These are phyloP conservation scores for Amanita pseudoporphyria DNA, from an alignment of 768 basidiomycete genomes.

Conservation along the genomic window DNA sequence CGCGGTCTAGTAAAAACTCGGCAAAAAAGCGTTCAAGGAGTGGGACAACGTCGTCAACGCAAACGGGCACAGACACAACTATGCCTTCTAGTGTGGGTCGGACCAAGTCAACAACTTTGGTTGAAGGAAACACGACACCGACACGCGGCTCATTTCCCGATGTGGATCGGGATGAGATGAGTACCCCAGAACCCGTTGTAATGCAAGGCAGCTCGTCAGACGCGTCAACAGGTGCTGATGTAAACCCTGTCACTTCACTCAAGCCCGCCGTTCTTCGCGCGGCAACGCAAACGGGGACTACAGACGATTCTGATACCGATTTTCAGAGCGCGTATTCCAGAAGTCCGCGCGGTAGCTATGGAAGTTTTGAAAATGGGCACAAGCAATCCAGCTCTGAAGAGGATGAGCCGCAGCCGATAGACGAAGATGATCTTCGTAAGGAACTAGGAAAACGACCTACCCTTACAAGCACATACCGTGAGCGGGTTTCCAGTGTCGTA, in stretches of 20 bases:
- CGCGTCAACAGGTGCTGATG: slow-evolving; percentile 14
- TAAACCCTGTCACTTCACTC: slow-evolving; percentile 10
- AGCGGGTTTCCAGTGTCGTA: slow-evolving; percentile 52
- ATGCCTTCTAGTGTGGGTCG: slow-evolving; percentile 14
- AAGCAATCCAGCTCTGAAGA: slow-evolving; percentile 19
- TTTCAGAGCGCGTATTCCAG: slow-evolving; percentile 82
- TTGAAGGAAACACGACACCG: slow-evolving; percentile 31
- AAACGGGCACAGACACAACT: slow-evolving; percentile 25
- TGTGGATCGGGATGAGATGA: slow-evolving; percentile 22
- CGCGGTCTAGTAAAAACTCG: slow-evolving; percentile 19
- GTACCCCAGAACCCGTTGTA: slow-evolving; percentile 20
- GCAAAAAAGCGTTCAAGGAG: slow-evolving; percentile 42
- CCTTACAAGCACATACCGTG: slow-evolving; percentile 26
- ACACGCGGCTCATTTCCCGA: slow-evolving; percentile 32
- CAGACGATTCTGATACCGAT: slow-evolving; percentile 77
- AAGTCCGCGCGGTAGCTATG: slow-evolving; percentile 62
- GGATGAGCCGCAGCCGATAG: slow-evolving; percentile 9
- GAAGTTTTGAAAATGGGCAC: slow-evolving; percentile 31
- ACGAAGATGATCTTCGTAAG: slow-evolving; percentile 16
- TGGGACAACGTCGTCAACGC: slow-evolving; percentile 55
- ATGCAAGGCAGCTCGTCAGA: slow-evolving; percentile 26
- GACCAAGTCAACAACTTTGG: slow-evolving; percentile 11
- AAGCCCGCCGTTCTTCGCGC: slow-evolving; percentile 12
- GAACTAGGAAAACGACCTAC: slow-evolving; percentile 20
- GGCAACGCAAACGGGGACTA: slow-evolving; percentile 24